Conservation (phyloP, 2,329 filamentous ascomycete species). For the Tolypocladium pustulatum region DNA sequence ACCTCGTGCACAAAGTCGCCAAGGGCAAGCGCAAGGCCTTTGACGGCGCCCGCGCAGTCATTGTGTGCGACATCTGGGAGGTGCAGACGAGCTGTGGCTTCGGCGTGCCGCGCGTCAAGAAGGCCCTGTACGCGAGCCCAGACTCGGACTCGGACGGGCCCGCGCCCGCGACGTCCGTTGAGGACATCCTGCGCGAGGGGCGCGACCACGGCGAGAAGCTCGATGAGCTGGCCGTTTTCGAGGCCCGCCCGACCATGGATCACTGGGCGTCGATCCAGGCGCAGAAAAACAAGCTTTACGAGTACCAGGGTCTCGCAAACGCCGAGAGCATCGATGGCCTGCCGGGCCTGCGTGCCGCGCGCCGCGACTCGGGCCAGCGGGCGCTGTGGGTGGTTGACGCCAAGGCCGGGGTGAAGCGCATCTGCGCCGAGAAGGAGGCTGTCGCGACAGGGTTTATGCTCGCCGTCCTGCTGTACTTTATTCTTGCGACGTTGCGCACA, state of each 20-base stretch:
- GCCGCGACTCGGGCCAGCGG: conserved; percentile 35
- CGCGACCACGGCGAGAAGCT: conserved; percentile 11
- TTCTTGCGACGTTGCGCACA: conserved; percentile 2
- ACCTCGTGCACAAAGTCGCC: conserved; percentile 32
- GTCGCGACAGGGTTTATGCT: conserved; percentile 21
- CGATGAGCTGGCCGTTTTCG: conserved; percentile 31
- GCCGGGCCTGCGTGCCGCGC: conserved; percentile 43
- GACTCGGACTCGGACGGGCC: conserved; percentile 6
- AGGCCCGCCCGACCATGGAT: conserved; percentile 45
- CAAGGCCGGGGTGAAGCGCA: conserved; percentile 13
- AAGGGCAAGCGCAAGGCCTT: conserved; percentile 24
- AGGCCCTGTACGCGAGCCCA: conserved; percentile 20
- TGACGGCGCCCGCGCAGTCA: conserved; percentile 46
- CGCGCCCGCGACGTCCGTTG: conserved; percentile 8
- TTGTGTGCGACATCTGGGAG: conserved; percentile 52
- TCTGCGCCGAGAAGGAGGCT: conserved; percentile 19
- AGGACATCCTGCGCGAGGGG: conserved; percentile 15
- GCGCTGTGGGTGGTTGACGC: conserved; percentile 30
- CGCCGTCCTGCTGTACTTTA: conserved; percentile 18
- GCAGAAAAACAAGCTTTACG: conserved; percentile 35
- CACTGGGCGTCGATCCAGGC: conserved; percentile 37
- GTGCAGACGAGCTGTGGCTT: conserved; percentile 59
- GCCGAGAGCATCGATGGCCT: conserved; percentile 45
- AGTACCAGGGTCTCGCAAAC: conserved; percentile 50
- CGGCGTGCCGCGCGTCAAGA: conserved; percentile 45